Base-by-base conservation (phyloP, 23 red algal genomes). In the Gracilaria gracilis region DNA sequence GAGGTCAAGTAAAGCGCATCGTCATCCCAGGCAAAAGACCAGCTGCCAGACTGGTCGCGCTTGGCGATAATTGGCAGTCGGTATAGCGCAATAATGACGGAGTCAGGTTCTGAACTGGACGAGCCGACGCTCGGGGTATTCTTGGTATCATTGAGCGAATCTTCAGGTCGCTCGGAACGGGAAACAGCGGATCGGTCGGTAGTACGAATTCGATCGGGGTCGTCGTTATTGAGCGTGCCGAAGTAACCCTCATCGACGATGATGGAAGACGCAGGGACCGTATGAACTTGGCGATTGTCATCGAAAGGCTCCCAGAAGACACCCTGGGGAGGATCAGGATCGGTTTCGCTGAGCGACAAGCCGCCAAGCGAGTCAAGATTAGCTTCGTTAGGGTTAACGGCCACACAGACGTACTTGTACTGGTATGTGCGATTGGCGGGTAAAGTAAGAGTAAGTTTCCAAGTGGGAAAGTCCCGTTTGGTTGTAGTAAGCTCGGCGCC, bases 1-100 rank as follows among this genome's bases (percentile, higher is more conserved):
- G 82, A 96, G 19, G 97, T 99, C 9, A 99, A 79, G 67, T 99
- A 99, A 1, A 99, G 91, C 12, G 97, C 97, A 73, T 99, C 97
- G 81, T 99, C 95, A 69, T 99, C 97, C 94, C 94, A 99, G 19
- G 75, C 66, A 85, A 99, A 99, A 23, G 58, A 69, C 97, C 97
- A 99, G 12, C 36, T 50, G 23, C 57, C 69, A 9, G 61, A 64
- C 33, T 74, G 34, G 75, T 79, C 83, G 53, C 93, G 58, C 39
- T 91, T 50, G 29, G 97, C 97, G 23, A 96, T 91, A 67, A 99
- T 91, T 28, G 97, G 97, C 9, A 99, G 85, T 13, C 97, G 90
- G 42, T 99, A 99, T 35, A 99, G 75, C 29, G 95, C 97, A 31
- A 99, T 96, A 37, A 99, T 86, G 16, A 98, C 46, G n/a, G 67